Base-by-base conservation (phyloP, 208 protist genomes). In the Naegleria fowleri region DNA sequence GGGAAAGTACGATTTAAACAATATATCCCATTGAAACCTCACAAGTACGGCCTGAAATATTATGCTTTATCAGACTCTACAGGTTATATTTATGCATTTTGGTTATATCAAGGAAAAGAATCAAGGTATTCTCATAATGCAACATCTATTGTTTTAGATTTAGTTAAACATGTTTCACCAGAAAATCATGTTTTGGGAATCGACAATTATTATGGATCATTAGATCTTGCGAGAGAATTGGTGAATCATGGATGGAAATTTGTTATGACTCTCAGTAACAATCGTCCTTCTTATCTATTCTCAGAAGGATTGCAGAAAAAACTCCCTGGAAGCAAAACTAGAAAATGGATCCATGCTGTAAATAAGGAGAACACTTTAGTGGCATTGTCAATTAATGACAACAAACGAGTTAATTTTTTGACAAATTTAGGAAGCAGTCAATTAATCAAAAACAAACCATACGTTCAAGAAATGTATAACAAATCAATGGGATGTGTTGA, bases 171-270 rank as follows among this genome's bases (percentile, higher is more conserved):
- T 67, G 22, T 67, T 67, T 15, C 11, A 29, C 55, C 55, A 67
- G 19, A 67, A 29, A 67, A 67, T 67, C 55, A 67, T 67, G 22
- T 67, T 67, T 67, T 67, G 19, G 55, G 55, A 29, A 29, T 67
- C 55, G 55, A 67, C 55, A 67, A 67, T 67, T 67, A 67, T 67
- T 67, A 67, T 67, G 55, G 55, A 67, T 67, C 55, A 67, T 67
- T 67, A 19, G 22, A 67, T 67, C 22, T 67, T 29, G 55, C 55
- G 22, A 67, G 22, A 29, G 19, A 67, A 67, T 67, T 67, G 43
- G 11, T 29, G 22, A 29, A 67, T 29, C 11, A 67, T 29, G 55
- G 22, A 67, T 67, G 55, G 55, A 67, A 67, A 29, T 67, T 29
- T 67, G 55, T 67, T 29, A 67, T 67, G 55, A 67, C 55, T 29